phyloP scores from a whole-genome alignment of 2,329 filamentous ascomycete species.

The Epichloe typhina region DNA sequence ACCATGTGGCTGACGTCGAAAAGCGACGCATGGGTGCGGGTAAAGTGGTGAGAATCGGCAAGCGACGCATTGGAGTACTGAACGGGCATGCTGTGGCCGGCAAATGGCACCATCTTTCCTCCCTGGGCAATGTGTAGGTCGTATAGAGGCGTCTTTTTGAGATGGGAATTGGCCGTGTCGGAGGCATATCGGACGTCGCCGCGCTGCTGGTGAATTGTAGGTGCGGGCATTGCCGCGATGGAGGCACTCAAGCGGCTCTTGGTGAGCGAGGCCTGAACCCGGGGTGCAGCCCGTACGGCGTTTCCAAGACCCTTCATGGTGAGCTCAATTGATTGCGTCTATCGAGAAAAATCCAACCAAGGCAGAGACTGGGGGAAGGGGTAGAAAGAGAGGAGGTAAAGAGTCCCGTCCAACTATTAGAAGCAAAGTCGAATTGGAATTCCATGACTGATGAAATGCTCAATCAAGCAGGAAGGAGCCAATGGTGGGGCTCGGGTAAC shows the following conservation, averaged over 20 bases:
- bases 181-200: constrained; percentile 17
- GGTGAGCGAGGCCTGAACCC: constrained; percentile 9
- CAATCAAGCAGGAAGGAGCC: constrained; percentile 7
- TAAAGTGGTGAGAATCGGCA: constrained; percentile 78
- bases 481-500: constrained; percentile 14
- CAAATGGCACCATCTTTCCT: constrained; percentile 95
- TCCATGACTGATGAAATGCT: constrained; percentile 7
- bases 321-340: constrained; percentile 1
- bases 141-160: constrained; percentile 57
- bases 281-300: constrained; percentile 18
- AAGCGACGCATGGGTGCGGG: constrained; percentile 71
- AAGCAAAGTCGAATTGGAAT: constrained; percentile 3
- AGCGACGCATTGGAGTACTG: constrained; percentile 71
- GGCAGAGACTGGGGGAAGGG: constrained; percentile 1
- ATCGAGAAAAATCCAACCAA: not conserved
- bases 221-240: constrained; percentile 5
- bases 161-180: not conserved
- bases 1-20: constrained; percentile 98
- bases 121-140: constrained; percentile 65
- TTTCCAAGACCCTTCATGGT: constrained; percentile 20
- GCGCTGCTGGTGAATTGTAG: constrained; percentile 5
- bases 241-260: not conserved
- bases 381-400: constrained; percentile 3
- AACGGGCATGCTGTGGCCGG: constrained; percentile 83
- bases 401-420: not conserved